Conservation (phyloP, 208 protist species). For the Crithidia sp. region DNA sequence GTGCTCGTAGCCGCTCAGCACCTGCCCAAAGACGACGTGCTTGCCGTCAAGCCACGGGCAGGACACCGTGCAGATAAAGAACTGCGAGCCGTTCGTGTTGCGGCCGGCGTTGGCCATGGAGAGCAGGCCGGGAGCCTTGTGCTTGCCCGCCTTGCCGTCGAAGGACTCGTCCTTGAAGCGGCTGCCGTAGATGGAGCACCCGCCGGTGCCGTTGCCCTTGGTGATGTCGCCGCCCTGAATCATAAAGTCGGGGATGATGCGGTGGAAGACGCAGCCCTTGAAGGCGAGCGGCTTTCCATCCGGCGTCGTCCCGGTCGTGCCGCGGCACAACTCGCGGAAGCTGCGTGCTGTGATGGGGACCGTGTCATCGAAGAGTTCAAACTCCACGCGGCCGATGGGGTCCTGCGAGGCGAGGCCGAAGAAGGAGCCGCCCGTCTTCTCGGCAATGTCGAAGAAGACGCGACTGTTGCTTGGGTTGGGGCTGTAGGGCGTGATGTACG, state of each 20-base stretch:
- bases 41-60: constrained; percentile 93
- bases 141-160: constrained; percentile 83
- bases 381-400: constrained; percentile 90
- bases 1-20: constrained; percentile 82
- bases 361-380: constrained; percentile 94
- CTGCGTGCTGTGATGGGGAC: constrained; percentile 94
- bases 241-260: constrained; percentile 96
- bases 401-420: constrained; percentile 47
- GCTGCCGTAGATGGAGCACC: constrained; percentile 93
- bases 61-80: constrained; percentile 90
- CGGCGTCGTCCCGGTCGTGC: constrained; percentile 45
- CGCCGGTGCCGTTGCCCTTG: constrained; percentile 92
- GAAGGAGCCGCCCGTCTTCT: constrained; percentile 47
- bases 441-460: constrained; percentile 87
- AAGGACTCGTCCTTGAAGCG: constrained; percentile 97
- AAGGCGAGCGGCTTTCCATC: constrained; percentile 91
- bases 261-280: constrained; percentile 94
- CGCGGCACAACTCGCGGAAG: constrained; percentile 88
- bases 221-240: constrained; percentile 97
- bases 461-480: constrained; percentile 71
- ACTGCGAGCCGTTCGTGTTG: constrained; percentile 94
- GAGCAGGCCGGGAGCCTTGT: constrained; percentile 84
- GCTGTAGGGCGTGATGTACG: constrained; percentile 65
- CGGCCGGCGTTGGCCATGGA: constrained; percentile 94
- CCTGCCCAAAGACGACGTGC: constrained; percentile 96